phyloP scores from a whole-genome alignment of 2,329 filamentous ascomycete species.

The Talaromyces marneffei region DNA sequence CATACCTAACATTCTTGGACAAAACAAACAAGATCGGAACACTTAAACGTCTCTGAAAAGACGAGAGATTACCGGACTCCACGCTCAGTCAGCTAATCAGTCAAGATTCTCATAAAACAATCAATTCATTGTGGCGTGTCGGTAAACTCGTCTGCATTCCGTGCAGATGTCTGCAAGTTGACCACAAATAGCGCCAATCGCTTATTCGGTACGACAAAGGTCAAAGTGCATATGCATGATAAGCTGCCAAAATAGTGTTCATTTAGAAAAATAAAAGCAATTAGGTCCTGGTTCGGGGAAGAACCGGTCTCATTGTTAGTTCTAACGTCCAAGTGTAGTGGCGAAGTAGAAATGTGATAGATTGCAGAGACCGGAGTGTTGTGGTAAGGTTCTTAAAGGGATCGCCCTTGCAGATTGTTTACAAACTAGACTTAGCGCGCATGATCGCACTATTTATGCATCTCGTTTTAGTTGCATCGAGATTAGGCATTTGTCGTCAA shows the following conservation, averaged over 20 bases:
- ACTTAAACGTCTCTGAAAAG: not conserved
- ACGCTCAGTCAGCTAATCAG: not conserved
- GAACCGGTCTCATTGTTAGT: not conserved
- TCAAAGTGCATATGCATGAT: not conserved
- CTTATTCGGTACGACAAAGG: not conserved
- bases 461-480: not conserved
- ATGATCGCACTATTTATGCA: not conserved
- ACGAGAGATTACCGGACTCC: not conserved
- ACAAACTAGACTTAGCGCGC: not conserved
- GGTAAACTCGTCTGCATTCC: not conserved
- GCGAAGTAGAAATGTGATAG: not conserved
- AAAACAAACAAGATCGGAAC: not conserved
- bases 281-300: not conserved
- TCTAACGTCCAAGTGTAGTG: not conserved
- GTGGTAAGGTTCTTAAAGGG: not conserved
- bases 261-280: not conserved
- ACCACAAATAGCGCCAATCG: not conserved
- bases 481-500: not conserved
- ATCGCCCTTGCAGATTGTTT: slow-evolving; percentile 10
- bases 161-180: not conserved
- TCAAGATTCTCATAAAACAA: not conserved
- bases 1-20: not conserved
- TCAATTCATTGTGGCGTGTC: not conserved
- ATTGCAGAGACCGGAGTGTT: not conserved
- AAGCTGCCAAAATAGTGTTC: not conserved